Evolutionary conservation across 495 filamentous ascomycete genomes (phyloP), one percentile per base, ranked within the genome.

Genomic region (Neurospora sp.): DNA sequence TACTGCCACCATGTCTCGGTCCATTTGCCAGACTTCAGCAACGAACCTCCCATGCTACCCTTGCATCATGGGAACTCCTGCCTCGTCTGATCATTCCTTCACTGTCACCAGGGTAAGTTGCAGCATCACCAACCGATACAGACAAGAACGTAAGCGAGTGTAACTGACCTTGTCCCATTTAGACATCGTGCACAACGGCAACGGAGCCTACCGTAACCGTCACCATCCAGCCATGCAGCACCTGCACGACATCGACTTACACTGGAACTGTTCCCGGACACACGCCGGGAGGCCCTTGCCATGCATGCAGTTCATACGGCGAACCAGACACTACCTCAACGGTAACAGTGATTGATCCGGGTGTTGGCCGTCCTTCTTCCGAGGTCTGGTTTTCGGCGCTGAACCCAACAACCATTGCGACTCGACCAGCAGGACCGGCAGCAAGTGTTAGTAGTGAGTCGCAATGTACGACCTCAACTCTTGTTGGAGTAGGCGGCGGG

Each of bases 1-100:
- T 49, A 74, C 80, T 12, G 74, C 77, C 49, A 84, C 83, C 0
- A 72, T 79, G 46, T 76, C 78, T 0, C 79, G 81, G 39, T 80
- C 82, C n/a, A 85, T 85, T 70, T 84, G 81, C 77, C 75, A 81
- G 39, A 82, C 80, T 7, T 76, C 78, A 2, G 78, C 78, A 4
- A 73, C 80, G 2, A 78, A 77, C 69, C 76, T 75, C 39, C 81
- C 82, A 10, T 85, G 83, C 73, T 85, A 84, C 31, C 79, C 80
- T 14, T 85, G 83, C 71, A 76, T 79, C 38, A 76, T 77, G 49
- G 74, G 72, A 11, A 74, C 77, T 14, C 75, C 75, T 14, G 18
- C 76, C 12, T 66, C 79, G 1, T 69, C 70, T 12, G 73, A 75
- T 20, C 75, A 78, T 72, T 77, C 76, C n/a, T 76, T 79, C 27